Evolutionary conservation across 1,284 basidiomycete genomes (phyloP).

Genomic region (Ceraceosorus guamensis): DNA sequence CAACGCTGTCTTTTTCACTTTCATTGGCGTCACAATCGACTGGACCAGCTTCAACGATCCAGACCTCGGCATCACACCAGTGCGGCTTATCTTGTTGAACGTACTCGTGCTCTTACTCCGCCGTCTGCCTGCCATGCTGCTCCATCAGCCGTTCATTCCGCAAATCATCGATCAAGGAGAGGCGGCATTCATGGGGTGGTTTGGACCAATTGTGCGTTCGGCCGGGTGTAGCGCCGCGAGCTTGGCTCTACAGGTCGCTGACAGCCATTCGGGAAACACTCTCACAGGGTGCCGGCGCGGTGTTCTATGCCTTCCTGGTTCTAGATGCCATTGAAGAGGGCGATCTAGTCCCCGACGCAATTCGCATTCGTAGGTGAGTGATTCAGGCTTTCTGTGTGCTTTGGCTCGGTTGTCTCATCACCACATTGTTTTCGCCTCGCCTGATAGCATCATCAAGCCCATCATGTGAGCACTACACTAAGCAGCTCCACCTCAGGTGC

Average conservation of each 20-base stretch:
- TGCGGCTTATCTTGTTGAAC: constrained; percentile 48
- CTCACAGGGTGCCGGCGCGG: too few relatives aligned
- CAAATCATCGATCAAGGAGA: constrained; percentile 36
- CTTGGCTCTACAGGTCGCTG: constrained; percentile 26
- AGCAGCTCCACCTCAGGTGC: background rate
- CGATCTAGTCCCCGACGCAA: background rate
- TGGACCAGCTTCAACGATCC: constrained; percentile 33
- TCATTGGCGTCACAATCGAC: constrained; percentile 40
- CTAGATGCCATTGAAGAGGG: constrained; percentile 7
- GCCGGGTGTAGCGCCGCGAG: background rate
- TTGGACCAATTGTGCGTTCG: constrained; percentile 47
- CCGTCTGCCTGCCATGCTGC: constrained; percentile 42
- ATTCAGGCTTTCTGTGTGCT: background rate
- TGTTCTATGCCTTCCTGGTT: background rate
- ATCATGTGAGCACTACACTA: constrained; percentile 2
- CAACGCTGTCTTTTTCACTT: constrained; percentile 48
- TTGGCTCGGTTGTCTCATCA: background rate
- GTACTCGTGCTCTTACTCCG: constrained; percentile 50
- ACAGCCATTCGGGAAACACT: background rate
- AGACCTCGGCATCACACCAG: constrained; percentile 42
- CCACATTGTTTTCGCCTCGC: too few relatives aligned
- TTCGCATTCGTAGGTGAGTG: background rate
- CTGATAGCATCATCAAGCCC: constrained; percentile 22
- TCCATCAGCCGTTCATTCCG: constrained; percentile 38
- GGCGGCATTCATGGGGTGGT: constrained; percentile 49